Conservation (phyloP, 2,329 filamentous ascomycete genomes). For the Fusarium haematococcum region DNA sequence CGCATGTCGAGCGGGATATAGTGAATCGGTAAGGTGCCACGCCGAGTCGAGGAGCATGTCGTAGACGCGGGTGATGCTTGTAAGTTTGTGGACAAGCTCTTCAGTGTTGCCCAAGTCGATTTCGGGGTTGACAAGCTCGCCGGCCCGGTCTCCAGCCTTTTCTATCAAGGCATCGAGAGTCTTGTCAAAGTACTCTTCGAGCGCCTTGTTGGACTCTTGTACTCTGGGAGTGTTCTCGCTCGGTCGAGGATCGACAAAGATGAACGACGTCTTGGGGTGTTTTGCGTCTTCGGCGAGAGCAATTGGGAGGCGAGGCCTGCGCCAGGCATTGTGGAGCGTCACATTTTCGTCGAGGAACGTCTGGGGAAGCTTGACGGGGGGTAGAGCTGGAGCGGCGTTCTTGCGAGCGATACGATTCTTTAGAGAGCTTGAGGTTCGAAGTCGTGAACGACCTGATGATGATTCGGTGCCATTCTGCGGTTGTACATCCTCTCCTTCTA, state of each 20-base stretch:
- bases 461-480: slow-evolving; percentile 45
- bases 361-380: slow-evolving; percentile 66
- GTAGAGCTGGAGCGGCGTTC: slow-evolving; percentile 55
- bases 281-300: slow-evolving; percentile 49
- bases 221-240: slow-evolving; percentile 37
- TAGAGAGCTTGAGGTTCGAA: slow-evolving; percentile 40
- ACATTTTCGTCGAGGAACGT: slow-evolving; percentile 69
- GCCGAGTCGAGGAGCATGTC: slow-evolving; percentile 54
- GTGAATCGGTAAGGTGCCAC: slow-evolving; percentile 50
- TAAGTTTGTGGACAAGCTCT: slow-evolving; percentile 34
- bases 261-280: slow-evolving; percentile 47
- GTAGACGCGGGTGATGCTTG: slow-evolving; percentile 39
- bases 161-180: slow-evolving; percentile 39
- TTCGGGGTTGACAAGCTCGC: slow-evolving; percentile 19
- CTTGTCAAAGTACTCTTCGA: slow-evolving; percentile 49
- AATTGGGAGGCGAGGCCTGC: slow-evolving; percentile 45
- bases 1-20: slow-evolving; percentile 50
- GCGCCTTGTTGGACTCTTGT: slow-evolving; percentile 39
- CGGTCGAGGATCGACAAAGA: slow-evolving; percentile 42
- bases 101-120: slow-evolving; percentile 6
- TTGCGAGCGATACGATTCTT: slow-evolving; percentile 50
- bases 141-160: slow-evolving; percentile 29
- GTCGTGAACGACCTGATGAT: slow-evolving; percentile 43
- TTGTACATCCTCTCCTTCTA: slow-evolving; percentile 46
- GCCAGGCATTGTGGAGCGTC: slow-evolving; percentile 39